Conservation (phyloP, 73 alveolate species). For the Symbiodinium natans region DNA sequence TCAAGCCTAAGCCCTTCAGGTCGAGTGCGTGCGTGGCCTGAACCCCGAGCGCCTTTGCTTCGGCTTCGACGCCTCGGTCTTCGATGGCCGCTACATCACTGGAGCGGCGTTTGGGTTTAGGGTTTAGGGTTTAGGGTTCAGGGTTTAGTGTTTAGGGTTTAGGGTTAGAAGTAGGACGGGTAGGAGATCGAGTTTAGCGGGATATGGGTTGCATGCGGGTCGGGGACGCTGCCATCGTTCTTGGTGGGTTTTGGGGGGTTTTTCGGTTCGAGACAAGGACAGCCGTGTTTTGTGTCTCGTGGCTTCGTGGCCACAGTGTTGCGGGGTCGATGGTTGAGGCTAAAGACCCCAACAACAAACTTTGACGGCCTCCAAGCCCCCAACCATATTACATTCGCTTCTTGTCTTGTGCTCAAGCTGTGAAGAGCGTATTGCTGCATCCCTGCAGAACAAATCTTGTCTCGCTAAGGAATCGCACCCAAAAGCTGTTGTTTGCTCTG, state of each 20-base stretch:
- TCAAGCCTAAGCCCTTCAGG: not conserved
- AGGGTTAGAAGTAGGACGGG: too few relatives aligned
- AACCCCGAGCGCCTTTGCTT: not conserved
- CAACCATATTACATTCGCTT: too few relatives aligned
- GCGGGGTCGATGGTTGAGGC: not conserved
- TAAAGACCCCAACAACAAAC: not conserved
- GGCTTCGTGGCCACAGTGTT: too few relatives aligned
- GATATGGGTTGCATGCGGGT: too few relatives aligned
- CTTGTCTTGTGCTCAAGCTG: too few relatives aligned
- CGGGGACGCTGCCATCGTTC: not conserved
- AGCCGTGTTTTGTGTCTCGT: too few relatives aligned
- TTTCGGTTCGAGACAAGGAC: too few relatives aligned
- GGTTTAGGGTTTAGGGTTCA: not conserved
- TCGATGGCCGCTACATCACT: not conserved
- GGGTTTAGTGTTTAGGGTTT: not conserved
- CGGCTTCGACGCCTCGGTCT: not conserved
- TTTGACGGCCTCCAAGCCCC: not conserved
- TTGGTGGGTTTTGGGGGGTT: not conserved
- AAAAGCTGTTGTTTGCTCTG: too few relatives aligned
- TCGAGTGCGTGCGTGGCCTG: conserved; percentile 9
- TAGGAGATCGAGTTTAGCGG: too few relatives aligned
- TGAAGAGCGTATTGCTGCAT: too few relatives aligned
- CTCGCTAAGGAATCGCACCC: too few relatives aligned
- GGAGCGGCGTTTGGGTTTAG: not conserved
- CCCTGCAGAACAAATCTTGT: too few relatives aligned